phyloP scores from a whole-genome alignment of 768 basidiomycete species.

The Mycena metata region DNA sequence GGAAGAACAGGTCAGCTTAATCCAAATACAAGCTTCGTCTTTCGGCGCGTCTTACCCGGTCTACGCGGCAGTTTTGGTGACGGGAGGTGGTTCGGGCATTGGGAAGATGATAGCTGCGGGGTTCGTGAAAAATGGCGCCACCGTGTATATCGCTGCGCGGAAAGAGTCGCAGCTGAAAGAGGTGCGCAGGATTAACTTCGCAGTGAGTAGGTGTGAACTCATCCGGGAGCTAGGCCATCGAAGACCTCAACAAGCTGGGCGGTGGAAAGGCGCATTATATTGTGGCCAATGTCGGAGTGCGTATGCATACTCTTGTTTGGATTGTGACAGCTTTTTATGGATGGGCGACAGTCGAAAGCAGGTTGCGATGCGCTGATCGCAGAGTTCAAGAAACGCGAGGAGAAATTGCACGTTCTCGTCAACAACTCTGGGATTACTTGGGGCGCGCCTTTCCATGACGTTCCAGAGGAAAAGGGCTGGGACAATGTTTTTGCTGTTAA shows the following conservation, averaged over 20 bases:
- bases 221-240: not conserved
- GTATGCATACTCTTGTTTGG: conserved; percentile 61
- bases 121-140: conserved; percentile 72
- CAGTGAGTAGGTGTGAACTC: not conserved
- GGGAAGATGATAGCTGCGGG: conserved; percentile 80
- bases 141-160: conserved; percentile 51
- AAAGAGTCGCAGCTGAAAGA: conserved; percentile 37
- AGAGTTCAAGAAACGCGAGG: conserved; percentile 66
- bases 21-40: no score
- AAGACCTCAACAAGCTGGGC: conserved; percentile 30
- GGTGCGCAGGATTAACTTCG: conserved; percentile 5
- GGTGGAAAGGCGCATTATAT: conserved; percentile 28
- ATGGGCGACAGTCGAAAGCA: conserved; percentile 63
- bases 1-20: conserved; percentile 50
- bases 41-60: no score
- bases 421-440: conserved; percentile 77
- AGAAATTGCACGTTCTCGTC: conserved; percentile 67
- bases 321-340: conserved; percentile 60
- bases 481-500: conserved; percentile 29
- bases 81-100: conserved; percentile 76
- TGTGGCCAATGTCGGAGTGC: conserved; percentile 51
- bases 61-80: conserved; percentile 63
- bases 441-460: conserved; percentile 61
- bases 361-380: conserved; percentile 54
- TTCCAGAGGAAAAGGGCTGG: conserved; percentile 54